Percentiles rank a stretch among this genome's conserved stretches.
Conservation (phyloP, 805 yeast species). For the Kregervanrija fluxuum region DNA sequence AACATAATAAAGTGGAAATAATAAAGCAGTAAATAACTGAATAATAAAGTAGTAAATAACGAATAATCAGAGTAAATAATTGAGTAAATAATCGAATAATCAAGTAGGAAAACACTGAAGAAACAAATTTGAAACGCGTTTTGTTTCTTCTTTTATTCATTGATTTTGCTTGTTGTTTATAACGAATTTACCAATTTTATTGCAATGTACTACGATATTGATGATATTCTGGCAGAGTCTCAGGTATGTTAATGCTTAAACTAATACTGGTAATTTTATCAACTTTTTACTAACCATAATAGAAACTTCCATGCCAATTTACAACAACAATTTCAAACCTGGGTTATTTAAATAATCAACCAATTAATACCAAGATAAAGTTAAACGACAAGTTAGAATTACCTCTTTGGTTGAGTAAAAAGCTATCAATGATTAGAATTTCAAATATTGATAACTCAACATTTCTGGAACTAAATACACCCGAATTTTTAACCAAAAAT, state of each 20-base stretch:
- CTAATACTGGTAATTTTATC: slow-evolving; percentile 5
- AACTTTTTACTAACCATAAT: slow-evolving; percentile 6
- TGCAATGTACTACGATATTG: slow-evolving; percentile 56
- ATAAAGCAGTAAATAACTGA: neutral
- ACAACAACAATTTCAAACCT: slow-evolving; percentile 74
- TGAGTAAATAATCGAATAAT: no score
- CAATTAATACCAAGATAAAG: slow-evolving; percentile 46
- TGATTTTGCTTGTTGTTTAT: no score
- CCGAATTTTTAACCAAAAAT: slow-evolving; percentile 56
- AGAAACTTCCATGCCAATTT: slow-evolving; percentile 73
- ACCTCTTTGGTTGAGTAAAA: slow-evolving; percentile 85
- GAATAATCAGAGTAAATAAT: no score
- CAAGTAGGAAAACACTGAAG: no score
- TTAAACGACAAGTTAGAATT: slow-evolving; percentile 63
- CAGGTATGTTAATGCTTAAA: slow-evolving; percentile 30
- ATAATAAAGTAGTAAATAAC: slow-evolving; percentile 1
- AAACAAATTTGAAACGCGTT: no score
- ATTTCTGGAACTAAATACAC: slow-evolving; percentile 62
- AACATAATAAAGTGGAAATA: neutral
- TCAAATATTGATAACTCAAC: slow-evolving; percentile 28
- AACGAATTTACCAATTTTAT: no score
- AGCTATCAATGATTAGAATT: slow-evolving; percentile 49
- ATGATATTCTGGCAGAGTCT: slow-evolving; percentile 64
- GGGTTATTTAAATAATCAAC: slow-evolving; percentile 80
- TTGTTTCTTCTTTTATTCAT: no score